Evolutionary conservation across 306 rosid genomes (phyloP).

Genomic region (Mucuna pruriens): DNA sequence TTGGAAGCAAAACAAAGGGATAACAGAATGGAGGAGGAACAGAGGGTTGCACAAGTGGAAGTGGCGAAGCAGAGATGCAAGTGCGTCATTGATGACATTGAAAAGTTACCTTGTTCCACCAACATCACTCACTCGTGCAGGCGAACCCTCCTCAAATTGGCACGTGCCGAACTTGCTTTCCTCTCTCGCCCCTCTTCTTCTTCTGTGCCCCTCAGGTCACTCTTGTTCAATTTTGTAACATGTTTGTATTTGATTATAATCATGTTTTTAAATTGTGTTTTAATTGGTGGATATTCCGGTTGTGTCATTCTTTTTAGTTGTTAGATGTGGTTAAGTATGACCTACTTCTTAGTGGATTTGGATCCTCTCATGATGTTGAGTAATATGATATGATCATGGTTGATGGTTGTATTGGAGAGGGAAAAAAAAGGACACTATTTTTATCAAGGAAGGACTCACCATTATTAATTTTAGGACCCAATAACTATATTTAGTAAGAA

Average conservation of each 20-base stretch:
- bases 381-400: background rate
- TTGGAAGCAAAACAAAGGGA: background rate
- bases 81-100: constrained; percentile 57
- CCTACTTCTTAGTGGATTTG: background rate
- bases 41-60: constrained; percentile 51
- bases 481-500: background rate
- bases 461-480: background rate
- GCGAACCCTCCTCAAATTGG: constrained; percentile 77
- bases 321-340: background rate
- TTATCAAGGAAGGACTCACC: background rate
- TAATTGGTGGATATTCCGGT: background rate
- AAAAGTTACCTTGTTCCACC: constrained; percentile 54
- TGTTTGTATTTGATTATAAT: background rate
- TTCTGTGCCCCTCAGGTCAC: constrained; percentile 60
- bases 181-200: constrained; percentile 60
- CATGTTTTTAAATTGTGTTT: background rate
- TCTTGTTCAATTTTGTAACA: background rate
- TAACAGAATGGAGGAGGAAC: constrained; percentile 34
- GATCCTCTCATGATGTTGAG: background rate
- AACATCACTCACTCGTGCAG: constrained; percentile 64
- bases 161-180: constrained; percentile 68
- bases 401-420: background rate
- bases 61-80: constrained; percentile 80
- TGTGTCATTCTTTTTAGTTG: background rate
- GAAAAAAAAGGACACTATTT: background rate